Base-by-base conservation (phyloP, 345 rosid species). In the Sisymbrium altissimum region DNA sequence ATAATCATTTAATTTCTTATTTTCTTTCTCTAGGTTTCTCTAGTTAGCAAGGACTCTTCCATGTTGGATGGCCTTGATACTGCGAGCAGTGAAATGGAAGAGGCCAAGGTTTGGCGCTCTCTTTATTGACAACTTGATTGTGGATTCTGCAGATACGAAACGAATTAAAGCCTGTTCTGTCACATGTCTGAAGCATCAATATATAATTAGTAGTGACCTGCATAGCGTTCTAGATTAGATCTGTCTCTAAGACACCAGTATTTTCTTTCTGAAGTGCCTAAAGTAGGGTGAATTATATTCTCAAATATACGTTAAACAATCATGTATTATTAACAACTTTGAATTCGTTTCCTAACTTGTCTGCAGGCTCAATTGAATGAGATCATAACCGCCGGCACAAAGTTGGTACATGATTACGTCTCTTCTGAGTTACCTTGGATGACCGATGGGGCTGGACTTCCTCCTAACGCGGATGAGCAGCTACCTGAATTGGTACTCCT, bases 31-130 rank as follows among this genome's bases (percentile, higher is more conserved):
- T 67, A 95, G 99, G 99, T 95, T 80, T 96, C 98, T 59, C 97
- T 96, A 67, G 99, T 96, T 77, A 96, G 99, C 89, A 92, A 96
- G 84, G 99, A 96, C 77, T 89, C 99, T 50, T 96, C 99, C 60
- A 96, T 96, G 99, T 80, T 92, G 86, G 99, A 96, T 81, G 99
- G 99, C 70, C 98, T 96, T 40, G 98, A 92, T 18, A 87, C 87
- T 79, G 98, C 93, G 19, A 92, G 96, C 82, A 80, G 41, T 79
- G 98, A 92, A 84, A 96, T 96, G 92, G 92, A 90, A 81, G 87
- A 83, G 81, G 97, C 97, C 30, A 96, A 96, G 98, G 99, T 95
- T 62, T 77, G 79, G 76, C 71, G 73, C 78, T 41, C 66, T 66
- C 39, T 57, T 66, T 50, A 59, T 5, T 49, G 23, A 39, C 11